Base-by-base conservation (phyloP, 2,329 filamentous ascomycete genomes). In the Phaeosphaeria sp. region DNA sequence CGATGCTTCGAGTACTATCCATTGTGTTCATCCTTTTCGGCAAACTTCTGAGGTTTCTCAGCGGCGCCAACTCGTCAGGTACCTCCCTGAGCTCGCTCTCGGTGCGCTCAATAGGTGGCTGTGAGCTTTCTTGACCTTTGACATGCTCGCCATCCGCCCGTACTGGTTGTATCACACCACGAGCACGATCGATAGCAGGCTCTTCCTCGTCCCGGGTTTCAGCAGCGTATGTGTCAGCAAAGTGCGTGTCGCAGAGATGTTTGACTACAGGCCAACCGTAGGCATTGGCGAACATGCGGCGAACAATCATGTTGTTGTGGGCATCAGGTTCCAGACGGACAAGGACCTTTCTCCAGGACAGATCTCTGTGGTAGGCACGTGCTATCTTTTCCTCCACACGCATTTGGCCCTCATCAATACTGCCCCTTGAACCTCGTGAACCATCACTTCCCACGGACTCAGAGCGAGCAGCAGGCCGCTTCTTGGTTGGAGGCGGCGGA, bases 351-450 rank as follows among this genome's bases (percentile, higher is more conserved):
- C 95, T 90, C 95, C 95, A 99, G 1, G 92, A 91, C 20, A 99
- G 80, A 62, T 92, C 92, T 13, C 89, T 88, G 76, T 99, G 95
- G 78, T 99, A 99, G 15, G 93, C 95, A 47, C 95, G 87, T 1
- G 95, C 95, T 65, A 99, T 99, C 79, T 97, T 98, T 77, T 99
- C 95, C 77, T 99, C 95, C 0, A 98, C 93, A 62, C 91, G 92
- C 87, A 98, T 93, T 62, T 81, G 87, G 10, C 88, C 86, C 7
- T 84, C 80, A 36, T 81, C 75, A 15, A 76, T 72, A 46, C 63
- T 71, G 0, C 54, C 58, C n/a, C 61, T 57, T 17, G 71, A 72
- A 1, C 59, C n/a, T 41, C 69, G 65, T 18, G 73, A 73, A n/a
- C 50, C 50, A 18, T 41, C 56, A 43, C 67, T 71, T 1, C 79